A percentile compares a stretch with the other conserved stretches of the same genome.
These are phyloP conservation scores for Colletotrichum cordylinicola DNA, from an alignment of 2,329 filamentous ascomycete genomes.

Conservation along the genomic window DNA sequence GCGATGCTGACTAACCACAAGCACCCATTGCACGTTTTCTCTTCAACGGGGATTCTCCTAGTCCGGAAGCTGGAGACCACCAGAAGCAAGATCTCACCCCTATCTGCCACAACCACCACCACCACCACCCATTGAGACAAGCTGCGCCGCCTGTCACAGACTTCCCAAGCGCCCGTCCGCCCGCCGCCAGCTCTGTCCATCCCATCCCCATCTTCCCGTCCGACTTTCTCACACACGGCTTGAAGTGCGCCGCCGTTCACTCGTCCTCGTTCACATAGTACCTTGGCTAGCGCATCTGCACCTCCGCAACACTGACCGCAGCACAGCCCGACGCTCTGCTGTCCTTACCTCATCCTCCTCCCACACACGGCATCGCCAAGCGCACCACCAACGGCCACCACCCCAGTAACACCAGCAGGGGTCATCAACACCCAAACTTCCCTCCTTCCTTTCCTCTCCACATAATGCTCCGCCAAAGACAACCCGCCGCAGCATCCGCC, in stretches of 20 bases:
- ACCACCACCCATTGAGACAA: not conserved
- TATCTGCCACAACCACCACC: not conserved
- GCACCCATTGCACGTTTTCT: not conserved
- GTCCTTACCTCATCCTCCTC: slow-evolving; percentile 10
- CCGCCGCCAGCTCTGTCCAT: not conserved
- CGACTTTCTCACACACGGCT: not conserved
- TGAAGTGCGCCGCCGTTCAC: not conserved
- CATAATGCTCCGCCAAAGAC: slow-evolving; percentile 28
- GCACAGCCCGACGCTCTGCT: not conserved
- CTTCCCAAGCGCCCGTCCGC: slow-evolving; percentile 2
- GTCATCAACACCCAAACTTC: not conserved
- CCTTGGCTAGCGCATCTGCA: not conserved
- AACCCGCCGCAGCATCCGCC: slow-evolving; percentile 21
- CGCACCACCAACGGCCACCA: not conserved
- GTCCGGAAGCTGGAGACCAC: not conserved
- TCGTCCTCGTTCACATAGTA: not conserved
- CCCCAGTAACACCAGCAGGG: not conserved
- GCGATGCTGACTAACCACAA: not conserved
- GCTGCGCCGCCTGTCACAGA: not conserved
- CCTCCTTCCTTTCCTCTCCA: slow-evolving; percentile 5
- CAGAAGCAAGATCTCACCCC: not conserved
- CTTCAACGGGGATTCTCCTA: not conserved
- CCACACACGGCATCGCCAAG: slow-evolving; percentile 4
- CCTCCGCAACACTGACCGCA: not conserved
- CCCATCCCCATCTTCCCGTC: not conserved